Percentiles rank a stretch among this genome's conserved stretches.
Evolutionary conservation across 768 basidiomycete genomes (phyloP).

Genomic region (Boletellus emodensis): DNA sequence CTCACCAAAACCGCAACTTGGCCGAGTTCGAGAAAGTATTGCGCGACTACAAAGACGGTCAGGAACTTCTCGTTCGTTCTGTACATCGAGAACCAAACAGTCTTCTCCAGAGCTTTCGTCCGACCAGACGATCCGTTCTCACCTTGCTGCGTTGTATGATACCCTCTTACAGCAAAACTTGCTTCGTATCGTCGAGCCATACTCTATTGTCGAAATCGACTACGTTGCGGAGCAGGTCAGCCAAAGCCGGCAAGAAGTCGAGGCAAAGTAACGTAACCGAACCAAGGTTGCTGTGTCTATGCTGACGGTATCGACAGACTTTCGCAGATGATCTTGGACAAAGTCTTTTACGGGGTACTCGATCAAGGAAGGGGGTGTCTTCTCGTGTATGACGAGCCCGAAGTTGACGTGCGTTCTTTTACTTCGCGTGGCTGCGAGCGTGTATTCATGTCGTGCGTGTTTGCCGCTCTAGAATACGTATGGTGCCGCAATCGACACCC

Average conservation of each 20-base stretch:
- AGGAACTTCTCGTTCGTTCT: conserved; percentile 9
- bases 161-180: conserved; percentile 95
- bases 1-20: conserved; percentile 88
- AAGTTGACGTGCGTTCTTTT: conserved; percentile 65
- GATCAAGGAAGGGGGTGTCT: conserved; percentile 93
- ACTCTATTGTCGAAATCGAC: conserved; percentile 85
- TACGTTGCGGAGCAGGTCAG: conserved; percentile 85
- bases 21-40: conserved; percentile 86
- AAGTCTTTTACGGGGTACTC: conserved; percentile 90
- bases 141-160: conserved; percentile 91
- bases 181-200: conserved; percentile 92
- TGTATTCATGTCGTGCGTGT: conserved; percentile 4
- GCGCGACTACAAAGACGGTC: conserved; percentile 80
- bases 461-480: conserved; percentile 65
- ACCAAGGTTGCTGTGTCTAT: neutral
- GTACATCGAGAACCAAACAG: neutral
- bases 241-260: conserved; percentile 83
- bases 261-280: conserved; percentile 62
- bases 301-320: conserved; percentile 46
- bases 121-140: conserved; percentile 92
- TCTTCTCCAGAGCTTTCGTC: conserved; percentile 77
- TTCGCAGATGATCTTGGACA: conserved; percentile 98
- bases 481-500: conserved; percentile 81
- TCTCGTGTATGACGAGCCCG: conserved; percentile 83
- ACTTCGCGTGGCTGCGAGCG: neutral